phyloP scores from a whole-genome alignment of 306 rosid genomes.

The Pterocarpus santalinus region DNA sequence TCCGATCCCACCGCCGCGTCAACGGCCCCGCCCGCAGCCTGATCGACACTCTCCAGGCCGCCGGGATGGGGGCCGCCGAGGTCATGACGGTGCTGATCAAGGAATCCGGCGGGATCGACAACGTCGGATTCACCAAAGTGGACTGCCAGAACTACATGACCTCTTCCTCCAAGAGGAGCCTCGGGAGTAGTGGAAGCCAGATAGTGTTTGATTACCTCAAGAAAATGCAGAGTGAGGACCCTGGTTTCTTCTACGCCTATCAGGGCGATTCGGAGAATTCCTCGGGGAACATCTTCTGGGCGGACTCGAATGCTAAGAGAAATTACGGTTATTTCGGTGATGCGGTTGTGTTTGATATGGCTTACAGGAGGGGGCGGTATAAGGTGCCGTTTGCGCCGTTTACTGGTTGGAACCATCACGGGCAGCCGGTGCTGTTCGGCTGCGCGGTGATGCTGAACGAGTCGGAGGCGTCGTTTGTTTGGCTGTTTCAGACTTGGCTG shows the following conservation, averaged over 20 bases:
- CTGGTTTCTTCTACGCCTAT: neutral
- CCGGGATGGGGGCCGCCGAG: neutral
- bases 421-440: slow-evolving; percentile 13
- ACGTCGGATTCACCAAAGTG: slow-evolving; percentile 9
- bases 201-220: neutral
- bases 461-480: slow-evolving; percentile 2
- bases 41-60: slow-evolving; percentile 6
- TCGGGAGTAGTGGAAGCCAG: neutral
- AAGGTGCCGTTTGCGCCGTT: slow-evolving; percentile 3
- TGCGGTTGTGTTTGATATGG: neutral
- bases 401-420: slow-evolving; percentile 19
- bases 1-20: neutral
- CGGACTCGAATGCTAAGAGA: neutral
- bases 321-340: neutral
- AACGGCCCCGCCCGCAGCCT: slow-evolving; percentile 9
- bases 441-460: neutral
- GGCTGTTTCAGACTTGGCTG: neutral
- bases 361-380: neutral
- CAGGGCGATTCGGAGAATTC: slow-evolving; percentile 16
- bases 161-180: neutral
- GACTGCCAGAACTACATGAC: slow-evolving; percentile 29
- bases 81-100: slow-evolving; percentile 11
- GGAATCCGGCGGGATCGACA: neutral
- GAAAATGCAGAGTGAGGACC: neutral
- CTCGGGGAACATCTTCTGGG: slow-evolving; percentile 12